Evolutionary conservation across 805 yeast genomes (phyloP), one percentile per base, ranked within the genome.

Genomic region (Ogataea pignaliae): DNA sequence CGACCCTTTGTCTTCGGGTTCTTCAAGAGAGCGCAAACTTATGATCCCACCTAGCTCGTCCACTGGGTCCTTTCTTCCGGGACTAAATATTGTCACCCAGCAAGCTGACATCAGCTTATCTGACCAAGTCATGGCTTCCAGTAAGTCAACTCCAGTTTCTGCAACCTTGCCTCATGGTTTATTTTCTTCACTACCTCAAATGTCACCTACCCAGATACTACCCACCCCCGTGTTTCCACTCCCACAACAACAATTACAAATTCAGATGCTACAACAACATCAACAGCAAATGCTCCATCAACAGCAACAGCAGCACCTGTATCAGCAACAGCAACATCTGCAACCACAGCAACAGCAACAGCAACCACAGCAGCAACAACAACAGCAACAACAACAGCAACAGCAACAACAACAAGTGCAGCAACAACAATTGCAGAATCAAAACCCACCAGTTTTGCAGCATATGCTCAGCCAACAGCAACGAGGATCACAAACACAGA

Each of bases 181-280:
- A 29, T 60, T 63, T 34, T 55, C 61, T 18, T 55, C 55, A 9
- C 38, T 61, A 11, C 63, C 61, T 36, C 65, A 58, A 41, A 55
- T 63, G 51, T 60, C 65, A 7, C 66, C 69, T n/a, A 53, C 62
- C 5, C 65, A 55, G 48, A 45, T 54, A 28, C 53, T 54, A 13
- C 59, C 59, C 16, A 59, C 60, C 8, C 63, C 63, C 10, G 46
- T 61, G 2, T 58, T 57, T 37, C 56, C 62, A 34, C 36, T 51
- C 41, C 45, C 47, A 10, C 36, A 42, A 10, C 54, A 51, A 35
- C 51, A 43, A n/a, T 45, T 50, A 34, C 65, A 60, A 34, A 48
- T 53, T 34, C 59, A 59, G 26, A 48, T 49, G 40, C 45, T 51
- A 14, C 60, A 52, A 46, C 57, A 54, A 21, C 57, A 53, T 36